Evolutionary conservation across 352 stramenopile genomes (phyloP).

Genomic region (Nothophytophthora sp.): DNA sequence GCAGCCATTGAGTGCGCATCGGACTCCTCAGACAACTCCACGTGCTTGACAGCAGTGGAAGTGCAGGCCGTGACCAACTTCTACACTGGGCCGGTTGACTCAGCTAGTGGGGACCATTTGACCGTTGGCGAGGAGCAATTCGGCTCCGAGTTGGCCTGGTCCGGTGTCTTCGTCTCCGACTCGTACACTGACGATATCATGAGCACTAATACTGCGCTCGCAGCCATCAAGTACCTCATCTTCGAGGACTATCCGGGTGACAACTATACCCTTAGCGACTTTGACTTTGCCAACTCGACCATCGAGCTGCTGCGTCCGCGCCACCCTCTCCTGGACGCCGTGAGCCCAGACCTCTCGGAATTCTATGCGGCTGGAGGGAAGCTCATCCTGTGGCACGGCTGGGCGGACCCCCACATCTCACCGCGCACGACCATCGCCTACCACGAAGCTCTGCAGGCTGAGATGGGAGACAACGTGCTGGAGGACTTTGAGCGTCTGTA

Average conservation of each 20-base stretch:
- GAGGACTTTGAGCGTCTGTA: constrained; percentile 48
- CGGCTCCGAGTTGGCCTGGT: constrained; percentile 43
- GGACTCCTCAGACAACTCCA: constrained; percentile 29
- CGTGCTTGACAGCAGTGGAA: constrained; percentile 35
- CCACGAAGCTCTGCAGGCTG: constrained; percentile 34
- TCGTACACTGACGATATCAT: constrained; percentile 22
- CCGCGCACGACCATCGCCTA: constrained; percentile 44
- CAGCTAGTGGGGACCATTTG: constrained; percentile 22
- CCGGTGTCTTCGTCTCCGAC: constrained; percentile 36
- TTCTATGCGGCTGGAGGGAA: constrained; percentile 41
- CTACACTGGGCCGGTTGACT: constrained; percentile 38
- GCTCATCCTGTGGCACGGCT: constrained; percentile 49
- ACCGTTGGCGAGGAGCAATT: constrained; percentile 47
- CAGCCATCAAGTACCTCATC: constrained; percentile 42
- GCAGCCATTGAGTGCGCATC: constrained; percentile 29
- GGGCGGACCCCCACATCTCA: constrained; percentile 52
- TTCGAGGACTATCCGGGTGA: constrained; percentile 34
- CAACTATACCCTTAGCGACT: constrained; percentile 45
- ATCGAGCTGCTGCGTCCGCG: constrained; percentile 30
- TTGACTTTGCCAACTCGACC: constrained; percentile 38
- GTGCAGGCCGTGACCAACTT: constrained; percentile 34
- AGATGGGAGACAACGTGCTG: constrained; percentile 30
- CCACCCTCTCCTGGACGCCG: constrained; percentile 38
- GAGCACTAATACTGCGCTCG: constrained; percentile 32
- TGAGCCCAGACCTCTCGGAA: constrained; percentile 35